These are phyloP conservation scores for Colletotrichum kahawae DNA, from an alignment of 2,329 filamentous ascomycete genomes.

Conservation along the genomic window DNA sequence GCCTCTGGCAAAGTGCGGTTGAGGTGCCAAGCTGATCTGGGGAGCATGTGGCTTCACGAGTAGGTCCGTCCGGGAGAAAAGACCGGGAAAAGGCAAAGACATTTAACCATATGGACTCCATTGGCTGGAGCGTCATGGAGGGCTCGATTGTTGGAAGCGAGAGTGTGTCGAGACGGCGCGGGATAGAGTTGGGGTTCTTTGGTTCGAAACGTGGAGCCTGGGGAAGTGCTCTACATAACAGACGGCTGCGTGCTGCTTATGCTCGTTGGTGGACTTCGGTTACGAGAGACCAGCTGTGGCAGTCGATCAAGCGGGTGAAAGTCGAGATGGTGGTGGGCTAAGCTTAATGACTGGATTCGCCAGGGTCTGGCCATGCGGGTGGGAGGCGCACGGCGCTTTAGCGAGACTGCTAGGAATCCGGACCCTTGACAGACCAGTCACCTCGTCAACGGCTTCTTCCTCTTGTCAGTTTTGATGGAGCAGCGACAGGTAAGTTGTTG, in stretches of 20 bases:
- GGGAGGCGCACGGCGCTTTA: not conserved
- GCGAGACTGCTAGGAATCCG: not conserved
- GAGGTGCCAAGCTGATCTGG: not conserved
- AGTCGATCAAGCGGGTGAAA: not conserved
- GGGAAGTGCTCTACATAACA: not conserved
- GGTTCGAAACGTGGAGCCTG: not conserved
- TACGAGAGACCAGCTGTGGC: not conserved
- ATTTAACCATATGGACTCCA: conserved; percentile 29
- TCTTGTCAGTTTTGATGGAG: not conserved
- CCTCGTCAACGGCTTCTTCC: not conserved
- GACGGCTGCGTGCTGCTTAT: not conserved
- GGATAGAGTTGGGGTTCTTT: not conserved
- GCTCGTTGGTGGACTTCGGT: not conserved
- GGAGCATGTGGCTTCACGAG: conserved; percentile 22
- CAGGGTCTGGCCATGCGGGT: conserved; percentile 6
- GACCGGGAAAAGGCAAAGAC: conserved; percentile 28
- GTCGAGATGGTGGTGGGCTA: conserved; percentile 4
- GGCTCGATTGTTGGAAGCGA: not conserved
- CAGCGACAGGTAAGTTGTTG: not conserved
- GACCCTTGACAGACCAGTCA: not conserved
- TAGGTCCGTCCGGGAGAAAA: conserved; percentile 26
- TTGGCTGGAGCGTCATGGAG: not conserved
- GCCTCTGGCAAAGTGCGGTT: not conserved
- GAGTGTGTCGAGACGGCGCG: not conserved
- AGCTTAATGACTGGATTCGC: not conserved